These are phyloP conservation scores for Rhizomucor miehei DNA, from an alignment of 371 early-diverging fungal species.

Conservation along the genomic window DNA sequence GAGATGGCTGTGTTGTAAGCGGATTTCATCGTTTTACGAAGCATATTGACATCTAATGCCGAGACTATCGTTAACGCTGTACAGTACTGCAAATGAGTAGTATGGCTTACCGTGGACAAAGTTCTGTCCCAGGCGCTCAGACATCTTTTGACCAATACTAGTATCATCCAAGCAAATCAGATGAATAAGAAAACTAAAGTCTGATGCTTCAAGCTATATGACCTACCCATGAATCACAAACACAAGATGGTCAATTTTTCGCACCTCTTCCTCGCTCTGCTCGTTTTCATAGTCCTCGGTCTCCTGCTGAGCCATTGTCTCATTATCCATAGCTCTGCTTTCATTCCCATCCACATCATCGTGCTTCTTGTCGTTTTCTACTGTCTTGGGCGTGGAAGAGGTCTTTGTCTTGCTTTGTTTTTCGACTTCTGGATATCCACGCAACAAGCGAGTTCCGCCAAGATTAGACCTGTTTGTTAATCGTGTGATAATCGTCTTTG, in stretches of 20 bases:
- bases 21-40: slow-evolving; percentile 71
- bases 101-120: slow-evolving; percentile 66
- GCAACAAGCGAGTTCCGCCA: slow-evolving; percentile 68
- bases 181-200: background rate
- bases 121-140: slow-evolving; percentile 69
- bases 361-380: background rate
- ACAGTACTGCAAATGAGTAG: background rate
- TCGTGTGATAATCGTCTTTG: slow-evolving; percentile 66
- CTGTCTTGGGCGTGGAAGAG: slow-evolving; percentile 6
- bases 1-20: slow-evolving; percentile 38
- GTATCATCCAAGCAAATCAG: no score
- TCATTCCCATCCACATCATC: background rate
- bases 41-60: slow-evolving; percentile 60
- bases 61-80: background rate
- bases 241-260: slow-evolving; percentile 72
- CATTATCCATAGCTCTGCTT: slow-evolving; percentile 8
- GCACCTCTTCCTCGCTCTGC: slow-evolving; percentile 56
- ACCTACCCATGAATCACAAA: slow-evolving; percentile 78
- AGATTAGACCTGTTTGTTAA: slow-evolving; percentile 59
- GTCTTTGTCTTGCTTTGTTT: slow-evolving; percentile 20
- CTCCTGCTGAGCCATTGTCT: slow-evolving; percentile 27
- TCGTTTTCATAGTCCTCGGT: slow-evolving; percentile 61
- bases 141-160: slow-evolving; percentile 82
- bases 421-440: slow-evolving; percentile 76
- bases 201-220: background rate